Evolutionary conservation across 768 basidiomycete species (phyloP), one percentile per base, ranked within the genome.

Genomic region (Clavulina sp.): DNA sequence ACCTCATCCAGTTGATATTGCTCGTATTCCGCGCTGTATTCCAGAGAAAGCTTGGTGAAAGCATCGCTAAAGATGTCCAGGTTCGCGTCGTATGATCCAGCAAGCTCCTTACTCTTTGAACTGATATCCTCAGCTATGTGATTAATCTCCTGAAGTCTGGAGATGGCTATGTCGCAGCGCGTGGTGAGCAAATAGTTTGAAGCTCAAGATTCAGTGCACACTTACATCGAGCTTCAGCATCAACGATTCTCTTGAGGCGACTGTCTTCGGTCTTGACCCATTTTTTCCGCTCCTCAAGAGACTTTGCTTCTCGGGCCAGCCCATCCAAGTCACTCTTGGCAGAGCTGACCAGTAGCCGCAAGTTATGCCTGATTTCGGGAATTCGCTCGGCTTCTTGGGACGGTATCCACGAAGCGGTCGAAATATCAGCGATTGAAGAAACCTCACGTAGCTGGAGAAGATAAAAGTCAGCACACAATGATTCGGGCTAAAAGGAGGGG

Each of bases 301-400:
- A 73, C 57, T 81, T 83, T 2, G 86, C 95, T 69, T 99, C 95
- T 16, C 81, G 76, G 0, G 89, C 89, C 23, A 97, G 75, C 4
- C 85, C 83, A 51, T 88, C 84, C 9, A 99, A 73, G 54, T 93
- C 84, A 18, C 72, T 76, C 58, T 84, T 85, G 59, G 88, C 81
- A 1, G 78, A 72, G 44, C 89, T 85, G 1, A 77, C 73, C 31
- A 99, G 87, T 40, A 96, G 74, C 3, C 84, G 78, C 26, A 99
- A 67, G 63, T 97, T 99, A 63, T 99, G 92, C 24, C 93, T 77
- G n/a, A 99, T 77, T 69, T 99, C 95, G 0, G 95, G 95, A 56
- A 97, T 80, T 51, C 86, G 81, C 46, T 80, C 86, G 4, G 81
- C 73, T 58, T 99, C 93, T 13, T 78, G 77, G 0, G 88, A 79